Evolutionary conservation across 768 basidiomycete genomes (phyloP).

Genomic region (Kwoniella sp.): DNA sequence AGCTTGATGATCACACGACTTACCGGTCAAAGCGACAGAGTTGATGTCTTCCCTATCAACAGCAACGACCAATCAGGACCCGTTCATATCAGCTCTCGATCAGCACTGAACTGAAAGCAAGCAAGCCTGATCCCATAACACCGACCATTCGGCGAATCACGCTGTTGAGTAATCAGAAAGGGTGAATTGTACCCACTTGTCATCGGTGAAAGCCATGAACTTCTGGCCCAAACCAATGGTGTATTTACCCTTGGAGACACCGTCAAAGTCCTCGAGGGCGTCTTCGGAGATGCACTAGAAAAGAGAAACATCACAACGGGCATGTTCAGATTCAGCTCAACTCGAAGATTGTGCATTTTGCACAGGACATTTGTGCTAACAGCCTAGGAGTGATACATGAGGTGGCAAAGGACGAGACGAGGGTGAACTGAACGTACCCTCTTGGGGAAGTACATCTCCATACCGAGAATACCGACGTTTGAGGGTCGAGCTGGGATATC

Average conservation of each 20-base stretch:
- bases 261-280: conserved; percentile 90
- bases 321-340: too few species aligned
- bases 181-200: conserved; percentile 60
- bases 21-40: conserved; percentile 92
- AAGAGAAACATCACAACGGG: too few species aligned
- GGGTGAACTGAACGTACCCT: conserved; percentile 62
- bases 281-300: conserved; percentile 89
- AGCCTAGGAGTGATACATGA: too few species aligned
- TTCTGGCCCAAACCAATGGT: conserved; percentile 97
- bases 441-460: conserved; percentile 93
- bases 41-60: conserved; percentile 81
- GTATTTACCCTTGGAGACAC: conserved; percentile 93
- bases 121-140: too few species aligned
- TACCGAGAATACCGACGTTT: conserved; percentile 90
- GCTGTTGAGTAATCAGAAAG: neutral
- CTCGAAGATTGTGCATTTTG: too few species aligned
- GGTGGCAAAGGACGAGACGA: neutral
- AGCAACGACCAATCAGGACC: conserved; percentile 10
- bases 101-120: too few species aligned
- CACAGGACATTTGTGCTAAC: too few species aligned
- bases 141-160: neutral
- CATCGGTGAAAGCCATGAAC: conserved; percentile 98
- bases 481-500: conserved; percentile 66
- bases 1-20: conserved; percentile 53
- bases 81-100: too few species aligned